phyloP scores from a whole-genome alignment of 768 basidiomycete species.

The Trametes maxima region DNA sequence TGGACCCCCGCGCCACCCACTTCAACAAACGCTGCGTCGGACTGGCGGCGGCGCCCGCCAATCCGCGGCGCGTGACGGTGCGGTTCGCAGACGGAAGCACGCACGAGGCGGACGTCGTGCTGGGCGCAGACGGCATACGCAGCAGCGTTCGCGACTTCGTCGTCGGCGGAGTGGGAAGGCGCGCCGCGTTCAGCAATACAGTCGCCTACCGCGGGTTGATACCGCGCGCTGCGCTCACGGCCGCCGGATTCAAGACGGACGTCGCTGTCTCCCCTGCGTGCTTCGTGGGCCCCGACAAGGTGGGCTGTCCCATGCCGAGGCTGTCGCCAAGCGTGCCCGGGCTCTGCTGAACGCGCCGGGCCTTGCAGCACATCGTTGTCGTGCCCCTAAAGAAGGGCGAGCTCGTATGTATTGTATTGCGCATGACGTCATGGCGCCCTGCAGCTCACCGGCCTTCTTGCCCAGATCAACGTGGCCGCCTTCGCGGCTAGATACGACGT shows the following conservation, averaged over 20 bases:
- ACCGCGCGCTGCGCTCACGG: conserved; percentile 40
- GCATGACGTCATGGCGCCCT: neutral
- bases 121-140: conserved; percentile 44
- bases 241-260: conserved; percentile 46
- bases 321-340: neutral
- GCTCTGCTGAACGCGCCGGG: neutral
- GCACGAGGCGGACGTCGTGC: conserved; percentile 48
- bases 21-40: conserved; percentile 52
- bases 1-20: conserved; percentile 46
- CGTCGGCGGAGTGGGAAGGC: conserved; percentile 25
- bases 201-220: conserved; percentile 54
- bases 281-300: conserved; percentile 46
- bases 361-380: conserved; percentile 52
- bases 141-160: conserved; percentile 44
- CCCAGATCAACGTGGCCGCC: conserved; percentile 48
- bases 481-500: conserved; percentile 36
- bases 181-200: conserved; percentile 44
- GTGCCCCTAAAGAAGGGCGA: conserved; percentile 49
- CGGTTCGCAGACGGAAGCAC: conserved; percentile 53
- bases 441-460: neutral
- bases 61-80: conserved; percentile 32
- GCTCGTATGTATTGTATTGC: conserved; percentile 35
- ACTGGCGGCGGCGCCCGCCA: conserved; percentile 19
- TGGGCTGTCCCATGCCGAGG: conserved; percentile 1
- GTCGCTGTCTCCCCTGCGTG: conserved; percentile 40